Base-by-base conservation (phyloP, 306 rosid species). In the Fagus crenata region DNA sequence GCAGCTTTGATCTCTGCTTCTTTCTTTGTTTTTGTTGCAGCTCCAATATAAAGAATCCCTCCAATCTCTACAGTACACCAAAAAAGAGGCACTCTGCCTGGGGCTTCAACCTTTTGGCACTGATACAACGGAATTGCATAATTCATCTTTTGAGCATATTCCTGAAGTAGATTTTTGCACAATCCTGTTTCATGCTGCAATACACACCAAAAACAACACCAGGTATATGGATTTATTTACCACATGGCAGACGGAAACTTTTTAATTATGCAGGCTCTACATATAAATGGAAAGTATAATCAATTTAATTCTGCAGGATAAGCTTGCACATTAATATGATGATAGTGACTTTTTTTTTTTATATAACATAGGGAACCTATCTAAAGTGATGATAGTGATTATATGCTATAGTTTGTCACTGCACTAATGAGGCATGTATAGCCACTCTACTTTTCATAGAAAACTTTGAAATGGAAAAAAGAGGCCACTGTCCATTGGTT, bases 1-100 rank as follows among this genome's bases (percentile, higher is more conserved):
- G 98, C 98, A 53, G 96, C 97, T 87, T 95, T 95, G 68, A 95
- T 87, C 88, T 95, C 98, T 2, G 98, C 97, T 80, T 95, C 98
- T 86, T 87, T 95, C 87, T 95, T 95, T 1, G 98, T 92, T 84
- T 59, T 90, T 54, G 97, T 92, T 2, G 78, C 75, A 69, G 96
- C 93, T 80, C 98, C 98, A 77, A 90, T 89, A 83, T 92, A 95
- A 13, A 67, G 93, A 68, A 86, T 89, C 51, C 97, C 97, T 58
- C 98, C 98, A 41, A 95, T 89, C 83, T 92, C 98, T 42, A 92
- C 88, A 0, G 90, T 89, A 84, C 98, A 95, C 14, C 91, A 88
- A 85, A 80, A 95, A 37, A 36, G 75, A 1, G 89, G 37, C 18
- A 49, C 55, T 79, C 89, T 84, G 61, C 91, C 86, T 2, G 92